These are phyloP conservation scores for Ustilago esculenta DNA, from an alignment of 1,284 basidiomycete genomes.

Conservation along the genomic window DNA sequence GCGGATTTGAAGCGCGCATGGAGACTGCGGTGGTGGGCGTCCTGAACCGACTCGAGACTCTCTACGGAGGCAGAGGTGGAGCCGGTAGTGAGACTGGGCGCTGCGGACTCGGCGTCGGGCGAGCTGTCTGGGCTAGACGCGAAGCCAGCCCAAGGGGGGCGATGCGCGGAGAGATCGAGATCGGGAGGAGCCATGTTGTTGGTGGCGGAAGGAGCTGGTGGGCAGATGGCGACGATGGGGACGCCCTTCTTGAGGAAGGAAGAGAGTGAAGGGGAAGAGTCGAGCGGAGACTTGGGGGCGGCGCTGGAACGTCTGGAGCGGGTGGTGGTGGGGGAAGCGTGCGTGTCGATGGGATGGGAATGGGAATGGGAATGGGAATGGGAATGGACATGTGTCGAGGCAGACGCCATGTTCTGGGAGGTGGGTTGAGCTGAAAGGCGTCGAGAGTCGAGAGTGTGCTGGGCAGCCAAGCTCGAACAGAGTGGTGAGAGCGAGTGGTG, in stretches of 20 bases:
- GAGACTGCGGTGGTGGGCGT: conserved; percentile 43
- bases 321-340: conserved; percentile 2
- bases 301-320: conserved; percentile 7
- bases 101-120: conserved; percentile 41
- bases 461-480: too few species aligned
- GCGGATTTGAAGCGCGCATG: conserved; percentile 17
- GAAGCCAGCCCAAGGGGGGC: conserved; percentile 18
- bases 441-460: neutral
- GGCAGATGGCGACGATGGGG: conserved; percentile 47
- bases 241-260: conserved; percentile 42
- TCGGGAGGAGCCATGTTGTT: conserved; percentile 22
- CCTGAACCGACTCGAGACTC: conserved; percentile 51
- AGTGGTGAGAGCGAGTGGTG: too few species aligned
- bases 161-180: conserved; percentile 13
- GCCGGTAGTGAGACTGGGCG: conserved; percentile 60
- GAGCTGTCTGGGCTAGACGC: conserved; percentile 35
- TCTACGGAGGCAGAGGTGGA: conserved; percentile 58
- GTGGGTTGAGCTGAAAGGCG: too few species aligned
- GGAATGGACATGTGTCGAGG: too few species aligned
- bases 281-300: conserved; percentile 15
- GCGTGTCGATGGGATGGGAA: conserved; percentile 9
- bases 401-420: too few species aligned
- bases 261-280: conserved; percentile 38
- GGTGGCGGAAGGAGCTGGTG: conserved; percentile 16
- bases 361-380: too few species aligned